Conservation (phyloP, 306 rosid species). For the Ochetophila trinervis region DNA sequence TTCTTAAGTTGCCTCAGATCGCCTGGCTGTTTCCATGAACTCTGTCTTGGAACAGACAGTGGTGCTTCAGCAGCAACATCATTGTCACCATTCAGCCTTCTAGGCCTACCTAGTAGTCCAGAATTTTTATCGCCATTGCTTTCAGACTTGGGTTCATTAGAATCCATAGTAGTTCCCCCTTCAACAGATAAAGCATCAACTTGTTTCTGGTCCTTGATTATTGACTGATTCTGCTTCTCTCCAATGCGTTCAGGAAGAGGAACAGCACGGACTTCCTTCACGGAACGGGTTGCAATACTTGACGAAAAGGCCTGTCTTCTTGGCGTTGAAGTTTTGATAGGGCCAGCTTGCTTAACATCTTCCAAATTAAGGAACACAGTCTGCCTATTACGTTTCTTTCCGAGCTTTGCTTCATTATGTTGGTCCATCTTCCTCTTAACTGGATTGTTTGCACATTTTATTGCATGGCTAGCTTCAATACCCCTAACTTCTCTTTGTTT, state of each 20-base stretch:
- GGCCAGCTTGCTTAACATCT: slow-evolving; percentile 92
- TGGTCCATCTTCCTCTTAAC: slow-evolving; percentile 87
- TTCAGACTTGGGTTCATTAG: slow-evolving; percentile 62
- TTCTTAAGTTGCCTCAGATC: slow-evolving; percentile 71
- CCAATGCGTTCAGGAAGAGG: slow-evolving; percentile 58
- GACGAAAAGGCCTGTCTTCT: slow-evolving; percentile 73
- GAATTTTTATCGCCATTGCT: slow-evolving; percentile 59
- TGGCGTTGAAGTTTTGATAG: slow-evolving; percentile 87
- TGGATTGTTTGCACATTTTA: slow-evolving; percentile 70
- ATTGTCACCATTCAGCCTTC: slow-evolving; percentile 57
- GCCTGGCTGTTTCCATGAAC: slow-evolving; percentile 77
- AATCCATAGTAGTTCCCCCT: slow-evolving; percentile 50
- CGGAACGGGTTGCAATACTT: slow-evolving; percentile 54
- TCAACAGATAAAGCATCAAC: slow-evolving; percentile 49
- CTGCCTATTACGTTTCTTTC: slow-evolving; percentile 93
- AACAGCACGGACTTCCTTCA: slow-evolving; percentile 68
- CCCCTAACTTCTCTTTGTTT: slow-evolving; percentile 86
- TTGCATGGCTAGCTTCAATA: slow-evolving; percentile 73
- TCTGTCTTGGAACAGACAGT: slow-evolving; percentile 77
- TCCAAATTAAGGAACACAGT: slow-evolving; percentile 93
- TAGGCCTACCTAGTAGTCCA: slow-evolving; percentile 52
- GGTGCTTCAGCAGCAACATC: slow-evolving; percentile 62
- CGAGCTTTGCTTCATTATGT: slow-evolving; percentile 79
- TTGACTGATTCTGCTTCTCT: slow-evolving; percentile 41
- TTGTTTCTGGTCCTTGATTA: slow-evolving; percentile 65